A percentile compares a stretch with the other conserved stretches of the same genome.
Conservation (phyloP, 495 filamentous ascomycete species). For the Aspergillus diversus region DNA sequence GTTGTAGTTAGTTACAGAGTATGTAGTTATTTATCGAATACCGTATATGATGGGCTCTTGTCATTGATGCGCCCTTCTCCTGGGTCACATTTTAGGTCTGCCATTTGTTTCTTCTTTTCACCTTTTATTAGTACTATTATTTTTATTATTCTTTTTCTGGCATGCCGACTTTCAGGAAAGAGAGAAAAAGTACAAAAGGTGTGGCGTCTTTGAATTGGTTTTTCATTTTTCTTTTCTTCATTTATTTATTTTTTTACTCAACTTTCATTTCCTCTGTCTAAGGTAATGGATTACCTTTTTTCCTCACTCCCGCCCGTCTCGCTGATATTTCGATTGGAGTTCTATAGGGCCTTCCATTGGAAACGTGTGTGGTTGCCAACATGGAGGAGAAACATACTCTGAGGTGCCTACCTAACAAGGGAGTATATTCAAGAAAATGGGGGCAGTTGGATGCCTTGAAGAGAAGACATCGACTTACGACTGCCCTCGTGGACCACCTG, state of each 20-base stretch:
- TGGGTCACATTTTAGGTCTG: slow-evolving; percentile 13
- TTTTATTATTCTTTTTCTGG: slow-evolving; percentile 3
- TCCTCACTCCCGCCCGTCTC: slow-evolving; percentile 6
- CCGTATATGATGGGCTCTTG: slow-evolving; percentile 8
- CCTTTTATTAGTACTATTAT: neutral
- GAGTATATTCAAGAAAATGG: no score
- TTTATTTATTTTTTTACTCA: slow-evolving; percentile 5
- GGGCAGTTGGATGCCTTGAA: neutral
- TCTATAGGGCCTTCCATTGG: neutral
- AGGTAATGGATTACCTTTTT: neutral
- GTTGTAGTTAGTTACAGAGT: neutral
- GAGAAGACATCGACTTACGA: slow-evolving; percentile 6
- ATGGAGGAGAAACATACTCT: neutral
- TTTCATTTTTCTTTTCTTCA: slow-evolving; percentile 9
- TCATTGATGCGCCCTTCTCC: slow-evolving; percentile 9
- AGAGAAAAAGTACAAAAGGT: slow-evolving; percentile 5
- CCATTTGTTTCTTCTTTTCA: slow-evolving; percentile 4
- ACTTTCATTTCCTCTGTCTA: neutral
- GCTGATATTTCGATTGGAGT: slow-evolving; percentile 13
- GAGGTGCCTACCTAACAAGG: no score
- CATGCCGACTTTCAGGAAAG: neutral
- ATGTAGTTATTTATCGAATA: neutral
- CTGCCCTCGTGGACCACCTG: slow-evolving; percentile 1
- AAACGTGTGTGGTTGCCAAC: neutral
- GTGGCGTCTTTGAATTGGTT: slow-evolving; percentile 14